Conservation (phyloP, 768 basidiomycete species). For the Ramaria rubella region DNA sequence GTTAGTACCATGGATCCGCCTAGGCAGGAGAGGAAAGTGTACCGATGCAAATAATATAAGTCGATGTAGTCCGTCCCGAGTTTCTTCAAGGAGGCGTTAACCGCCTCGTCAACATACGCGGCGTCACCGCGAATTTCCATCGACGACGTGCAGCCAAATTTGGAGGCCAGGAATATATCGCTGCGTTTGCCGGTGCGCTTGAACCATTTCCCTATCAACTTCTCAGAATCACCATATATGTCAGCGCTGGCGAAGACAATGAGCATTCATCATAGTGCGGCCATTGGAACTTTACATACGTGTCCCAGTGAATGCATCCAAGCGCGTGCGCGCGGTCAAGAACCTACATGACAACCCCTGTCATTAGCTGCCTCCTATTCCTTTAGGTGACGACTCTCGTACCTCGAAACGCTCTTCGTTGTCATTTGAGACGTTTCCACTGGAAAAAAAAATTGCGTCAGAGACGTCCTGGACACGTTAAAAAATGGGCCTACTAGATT, state of each 20-base stretch:
- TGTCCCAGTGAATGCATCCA: conserved; percentile 44
- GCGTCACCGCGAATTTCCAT: conserved; percentile 31
- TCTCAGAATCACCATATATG: conserved; percentile 40
- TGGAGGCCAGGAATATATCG: conserved; percentile 60
- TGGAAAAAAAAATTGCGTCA: background rate
- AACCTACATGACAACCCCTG: conserved; percentile 19
- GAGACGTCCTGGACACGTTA: background rate
- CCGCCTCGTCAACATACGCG: conserved; percentile 32
- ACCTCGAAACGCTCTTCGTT: conserved; percentile 61
- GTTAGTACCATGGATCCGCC: background rate
- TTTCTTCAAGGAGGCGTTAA: conserved; percentile 29
- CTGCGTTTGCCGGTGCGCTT: conserved; percentile 42
- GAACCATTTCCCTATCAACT: conserved; percentile 44
- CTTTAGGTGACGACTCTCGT: background rate
- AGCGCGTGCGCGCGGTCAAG: conserved; percentile 36
- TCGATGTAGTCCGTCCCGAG: conserved; percentile 40
- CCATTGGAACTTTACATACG: background rate
- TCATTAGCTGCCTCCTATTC: background rate
- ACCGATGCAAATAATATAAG: conserved; percentile 40
- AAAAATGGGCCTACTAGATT: conserved; percentile 10
- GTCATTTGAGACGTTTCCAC: conserved; percentile 37
- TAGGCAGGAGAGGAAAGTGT: conserved; percentile 7
- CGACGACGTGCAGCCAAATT: conserved; percentile 34
- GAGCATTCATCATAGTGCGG: background rate
- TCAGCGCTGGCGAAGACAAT: conserved; percentile 19